Base-by-base conservation (phyloP, 2,329 filamentous ascomycete genomes). In the Didymella lethalis region DNA sequence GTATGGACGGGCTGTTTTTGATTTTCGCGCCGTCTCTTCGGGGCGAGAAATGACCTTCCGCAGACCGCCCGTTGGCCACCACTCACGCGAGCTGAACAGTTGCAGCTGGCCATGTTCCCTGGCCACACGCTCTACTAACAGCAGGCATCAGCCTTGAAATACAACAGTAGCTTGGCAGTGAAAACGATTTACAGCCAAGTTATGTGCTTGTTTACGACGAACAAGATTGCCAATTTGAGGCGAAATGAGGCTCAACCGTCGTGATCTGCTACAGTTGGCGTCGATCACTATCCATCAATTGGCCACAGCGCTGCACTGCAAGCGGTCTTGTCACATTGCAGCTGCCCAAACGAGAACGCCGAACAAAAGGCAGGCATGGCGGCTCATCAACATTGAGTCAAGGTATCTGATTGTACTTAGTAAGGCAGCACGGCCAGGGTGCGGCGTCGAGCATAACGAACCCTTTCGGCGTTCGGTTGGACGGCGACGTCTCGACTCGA, bases 151-250 rank as follows among this genome's bases (percentile, higher is more conserved):
- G 7, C 31, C n/a, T 40, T 18, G 18, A 28, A 14, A 12, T 26
- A 46, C 50, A 41, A 18, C 31, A 40, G 34, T 20, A 29, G 16
- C 23, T 28, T 16, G n/a, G 8, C 10, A n/a, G 23, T 25, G 31
- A 12, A 28, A 29, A n/a, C 14, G 25, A 8, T 2, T n/a, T 8
- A 31, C 23, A n/a, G 25, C n/a, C 40, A 41, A 18, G 28, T 54
- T 23, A 26, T 41, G 47, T 8, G 3, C 40, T n/a, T 32, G 23
- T 23, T 41, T 46, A 43, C 31, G 41, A 47, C 23, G 28, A 47
- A 23, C 20, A 46, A 54, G 20, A 59, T 59, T 54, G 50, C 56
- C 56, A 59, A 59, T 50, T 44, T 54, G 46, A 59, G 46, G n/a
- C 41, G 56, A 54, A 38, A 59, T 50, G 50, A 54, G 56, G 45